A percentile compares a stretch with the other conserved stretches of the same genome.
These are phyloP conservation scores for Mercurialis annua DNA, from an alignment of 345 rosid genomes.

Conservation along the genomic window DNA sequence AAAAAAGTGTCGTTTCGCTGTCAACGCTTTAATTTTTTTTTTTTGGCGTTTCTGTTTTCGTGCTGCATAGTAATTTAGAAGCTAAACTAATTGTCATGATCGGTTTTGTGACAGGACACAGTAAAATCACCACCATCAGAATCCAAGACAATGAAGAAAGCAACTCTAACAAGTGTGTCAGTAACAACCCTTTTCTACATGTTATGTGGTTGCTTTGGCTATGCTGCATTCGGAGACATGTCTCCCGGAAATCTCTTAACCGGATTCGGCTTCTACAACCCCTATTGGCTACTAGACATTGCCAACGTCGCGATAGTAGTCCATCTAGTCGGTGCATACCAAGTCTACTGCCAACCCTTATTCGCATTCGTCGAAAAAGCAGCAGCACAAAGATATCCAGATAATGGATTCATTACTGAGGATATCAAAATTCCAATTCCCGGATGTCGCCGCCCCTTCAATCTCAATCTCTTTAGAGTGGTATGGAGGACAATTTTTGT, in stretches of 20 bases:
- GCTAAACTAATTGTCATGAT: neutral
- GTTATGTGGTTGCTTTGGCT: conserved; percentile 87
- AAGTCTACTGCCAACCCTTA: conserved; percentile 86
- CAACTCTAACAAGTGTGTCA: conserved; percentile 54
- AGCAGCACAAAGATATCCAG: conserved; percentile 47
- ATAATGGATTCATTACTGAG: conserved; percentile 49
- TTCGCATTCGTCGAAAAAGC: conserved; percentile 71
- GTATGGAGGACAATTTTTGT: conserved; percentile 89
- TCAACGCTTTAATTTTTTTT: no score
- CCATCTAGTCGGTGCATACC: conserved; percentile 90
- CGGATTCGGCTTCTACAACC: conserved; percentile 74
- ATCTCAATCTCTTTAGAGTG: conserved; percentile 66
- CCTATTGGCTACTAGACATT: conserved; percentile 86
- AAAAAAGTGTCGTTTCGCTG: no score
- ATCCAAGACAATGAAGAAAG: conserved; percentile 77
- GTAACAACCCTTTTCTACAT: conserved; percentile 87
- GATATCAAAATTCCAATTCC: conserved; percentile 54
- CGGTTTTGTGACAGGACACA: conserved; percentile 44
- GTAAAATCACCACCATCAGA: conserved; percentile 68
- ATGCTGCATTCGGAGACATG: conserved; percentile 80
- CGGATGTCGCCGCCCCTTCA: conserved; percentile 40
- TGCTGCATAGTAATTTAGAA: no score
- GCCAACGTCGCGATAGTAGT: conserved; percentile 76
- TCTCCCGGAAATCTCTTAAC: conserved; percentile 81
- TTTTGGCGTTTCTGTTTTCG: no score